Percentiles rank a stretch among this genome's conserved stretches.
These are phyloP conservation scores for Stagonosporopsis rhizophila DNA, from an alignment of 2,329 filamentous ascomycete genomes.

Conservation along the genomic window DNA sequence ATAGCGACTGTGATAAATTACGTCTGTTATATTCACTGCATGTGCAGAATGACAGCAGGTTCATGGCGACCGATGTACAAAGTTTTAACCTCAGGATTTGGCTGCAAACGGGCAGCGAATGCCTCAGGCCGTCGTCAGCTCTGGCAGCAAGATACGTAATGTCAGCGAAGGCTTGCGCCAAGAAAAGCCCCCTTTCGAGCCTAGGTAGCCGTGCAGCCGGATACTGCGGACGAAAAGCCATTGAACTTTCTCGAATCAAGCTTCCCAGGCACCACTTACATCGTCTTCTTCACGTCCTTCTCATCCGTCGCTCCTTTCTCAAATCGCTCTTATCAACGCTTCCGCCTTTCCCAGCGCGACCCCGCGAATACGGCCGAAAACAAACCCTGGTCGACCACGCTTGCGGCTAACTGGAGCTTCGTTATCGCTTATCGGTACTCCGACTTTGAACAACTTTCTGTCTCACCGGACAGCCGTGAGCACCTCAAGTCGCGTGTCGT, in stretches of 20 bases:
- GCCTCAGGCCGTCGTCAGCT: slow-evolving; percentile 8
- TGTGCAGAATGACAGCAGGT: background rate
- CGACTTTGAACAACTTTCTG: slow-evolving; percentile 38
- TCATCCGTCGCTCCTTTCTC: slow-evolving; percentile 19
- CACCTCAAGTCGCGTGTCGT: slow-evolving; percentile 16
- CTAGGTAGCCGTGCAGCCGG: slow-evolving; percentile 27
- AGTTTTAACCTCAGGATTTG: background rate
- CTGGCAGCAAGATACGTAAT: slow-evolving; percentile 15
- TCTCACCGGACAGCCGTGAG: slow-evolving; percentile 11
- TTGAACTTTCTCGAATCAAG: slow-evolving; percentile 24
- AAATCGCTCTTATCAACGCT: background rate
- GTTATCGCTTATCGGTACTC: slow-evolving; percentile 48
- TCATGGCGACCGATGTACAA: slow-evolving; percentile 3
- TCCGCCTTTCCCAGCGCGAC: slow-evolving; percentile 5
- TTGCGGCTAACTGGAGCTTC: slow-evolving; percentile 27
- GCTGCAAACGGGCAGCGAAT: background rate
- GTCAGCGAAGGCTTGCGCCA: slow-evolving; percentile 11
- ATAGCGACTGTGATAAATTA: background rate
- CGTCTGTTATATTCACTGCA: slow-evolving; percentile 6
- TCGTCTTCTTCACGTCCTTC: slow-evolving; percentile 1
- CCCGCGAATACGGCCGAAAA: slow-evolving; percentile 13
- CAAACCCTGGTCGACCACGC: slow-evolving; percentile 7
- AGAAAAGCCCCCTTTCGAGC: slow-evolving; percentile 34
- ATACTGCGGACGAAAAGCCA: slow-evolving; percentile 32
- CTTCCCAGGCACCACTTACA: slow-evolving; percentile 19